These are phyloP conservation scores for Penicillium sp. DNA, from an alignment of 2,329 filamentous ascomycete genomes.

Conservation along the genomic window DNA sequence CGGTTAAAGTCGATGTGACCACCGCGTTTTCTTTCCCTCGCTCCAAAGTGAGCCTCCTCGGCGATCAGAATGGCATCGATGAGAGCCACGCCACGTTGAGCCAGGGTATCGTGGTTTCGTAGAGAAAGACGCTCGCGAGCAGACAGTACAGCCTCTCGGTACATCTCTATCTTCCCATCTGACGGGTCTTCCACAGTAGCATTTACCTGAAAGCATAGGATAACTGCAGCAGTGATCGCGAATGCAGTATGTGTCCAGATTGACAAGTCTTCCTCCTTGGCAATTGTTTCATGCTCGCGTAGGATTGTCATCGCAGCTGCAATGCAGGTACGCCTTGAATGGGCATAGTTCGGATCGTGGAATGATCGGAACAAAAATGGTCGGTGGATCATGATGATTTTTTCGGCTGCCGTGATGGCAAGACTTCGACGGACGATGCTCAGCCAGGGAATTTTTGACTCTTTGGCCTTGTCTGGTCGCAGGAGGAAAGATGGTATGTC, in stretches of 20 bases:
- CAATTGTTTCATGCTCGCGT: constrained; percentile 31
- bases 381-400: constrained; percentile 49
- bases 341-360: constrained; percentile 35
- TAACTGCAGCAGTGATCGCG: constrained; percentile 31
- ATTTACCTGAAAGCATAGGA: constrained; percentile 31
- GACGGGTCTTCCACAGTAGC: constrained; percentile 17
- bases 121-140: constrained; percentile 26
- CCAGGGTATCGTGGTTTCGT: constrained; percentile 26
- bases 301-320: constrained; percentile 44
- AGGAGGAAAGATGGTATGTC: constrained; percentile 35
- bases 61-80: constrained; percentile 30
- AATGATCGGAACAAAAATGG: constrained; percentile 40
- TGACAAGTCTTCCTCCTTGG: constrained; percentile 27
- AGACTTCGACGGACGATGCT: constrained; percentile 39
- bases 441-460: constrained; percentile 38
- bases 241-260: constrained; percentile 34
- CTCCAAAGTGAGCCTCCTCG: constrained; percentile 12
- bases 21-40: constrained; percentile 4
- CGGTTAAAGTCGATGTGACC: constrained; percentile 24
- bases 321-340: constrained; percentile 41
- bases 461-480: constrained; percentile 29
- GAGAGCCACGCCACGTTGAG: constrained; percentile 29
- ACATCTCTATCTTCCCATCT: constrained; percentile 19
- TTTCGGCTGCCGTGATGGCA: constrained; percentile 43
- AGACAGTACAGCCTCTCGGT: constrained; percentile 24